These are phyloP conservation scores for Ceratocystiopsis minuta DNA, from an alignment of 2,329 filamentous ascomycete species.

Conservation along the genomic window DNA sequence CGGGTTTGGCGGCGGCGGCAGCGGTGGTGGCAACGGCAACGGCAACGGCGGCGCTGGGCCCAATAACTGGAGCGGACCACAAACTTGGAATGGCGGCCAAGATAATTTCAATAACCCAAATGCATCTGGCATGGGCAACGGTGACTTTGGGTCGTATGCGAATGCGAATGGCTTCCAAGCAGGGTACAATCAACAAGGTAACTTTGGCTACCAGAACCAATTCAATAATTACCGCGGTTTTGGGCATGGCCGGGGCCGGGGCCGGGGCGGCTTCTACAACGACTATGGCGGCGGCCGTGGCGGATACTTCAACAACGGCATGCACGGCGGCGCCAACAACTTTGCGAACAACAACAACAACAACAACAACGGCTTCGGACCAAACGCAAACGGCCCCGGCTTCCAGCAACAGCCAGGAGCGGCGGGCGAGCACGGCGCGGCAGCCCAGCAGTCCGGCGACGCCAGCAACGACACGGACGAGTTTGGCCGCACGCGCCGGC, in stretches of 20 bases:
- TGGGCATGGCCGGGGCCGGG: constrained; percentile 20
- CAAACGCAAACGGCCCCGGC: constrained; percentile 1
- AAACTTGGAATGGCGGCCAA: constrained; percentile 70
- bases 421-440: too few species aligned
- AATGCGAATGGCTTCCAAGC: constrained; percentile 53
- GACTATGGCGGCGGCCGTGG: constrained; percentile 40
- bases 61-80: constrained; percentile 62
- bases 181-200: constrained; percentile 69
- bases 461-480: too few species aligned
- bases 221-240: constrained; percentile 64
- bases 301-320: constrained; percentile 27
- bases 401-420: constrained; percentile 1
- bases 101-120: constrained; percentile 80
- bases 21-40: constrained; percentile 41
- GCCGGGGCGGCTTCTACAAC: constrained; percentile 43
- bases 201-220: constrained; percentile 59
- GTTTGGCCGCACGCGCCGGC: too few species aligned
- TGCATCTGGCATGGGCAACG: constrained; percentile 62
- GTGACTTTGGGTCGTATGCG: constrained; percentile 58
- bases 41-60: constrained; percentile 36
- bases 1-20: constrained; percentile 54
- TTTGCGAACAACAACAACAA: neutral
- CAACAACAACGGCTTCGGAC: neutral
- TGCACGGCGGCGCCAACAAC: constrained; percentile 14
- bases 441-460: neutral